A percentile compares a stretch with the other conserved stretches of the same genome.
phyloP scores from a whole-genome alignment of 306 rosid genomes.

The Ormosia semicastrata region DNA sequence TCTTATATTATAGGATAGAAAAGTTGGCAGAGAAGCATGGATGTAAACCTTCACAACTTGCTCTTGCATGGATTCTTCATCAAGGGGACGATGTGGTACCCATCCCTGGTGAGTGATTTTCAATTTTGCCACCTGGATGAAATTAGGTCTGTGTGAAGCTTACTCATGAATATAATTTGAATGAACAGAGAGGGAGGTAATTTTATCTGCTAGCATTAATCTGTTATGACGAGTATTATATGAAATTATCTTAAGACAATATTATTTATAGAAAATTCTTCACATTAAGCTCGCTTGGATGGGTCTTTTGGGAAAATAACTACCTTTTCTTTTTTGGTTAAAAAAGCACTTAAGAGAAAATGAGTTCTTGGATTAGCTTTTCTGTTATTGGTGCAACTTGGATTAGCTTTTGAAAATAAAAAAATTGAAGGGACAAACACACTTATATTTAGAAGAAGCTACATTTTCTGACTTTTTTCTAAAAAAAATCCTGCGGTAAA shows the following conservation, averaged over 20 bases:
- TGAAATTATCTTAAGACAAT: neutral
- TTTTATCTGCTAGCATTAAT: neutral
- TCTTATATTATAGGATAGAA: slow-evolving; percentile 38
- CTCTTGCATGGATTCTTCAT: slow-evolving; percentile 68
- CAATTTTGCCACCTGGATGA: neutral
- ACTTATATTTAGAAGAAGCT: neutral
- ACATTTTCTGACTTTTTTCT: no score
- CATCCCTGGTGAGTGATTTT: slow-evolving; percentile 60
- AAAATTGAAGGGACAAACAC: neutral
- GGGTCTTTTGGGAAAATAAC: neutral
- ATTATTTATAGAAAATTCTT: no score
- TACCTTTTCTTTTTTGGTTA: neutral
- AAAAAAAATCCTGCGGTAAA: no score
- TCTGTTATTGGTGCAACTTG: neutral
- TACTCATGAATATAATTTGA: neutral
- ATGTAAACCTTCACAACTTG: slow-evolving; percentile 57
- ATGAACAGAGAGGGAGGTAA: neutral
- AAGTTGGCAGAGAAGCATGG: slow-evolving; percentile 56
- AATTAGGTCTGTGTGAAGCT: neutral
- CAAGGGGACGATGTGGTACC: slow-evolving; percentile 69
- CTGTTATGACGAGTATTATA: neutral
- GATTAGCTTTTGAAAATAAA: neutral
- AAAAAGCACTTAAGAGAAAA: neutral
- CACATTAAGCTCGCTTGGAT: neutral
- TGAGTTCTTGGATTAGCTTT: neutral